Conservation (phyloP, 1,284 basidiomycete species). For the Xerocomus nothofagi region DNA sequence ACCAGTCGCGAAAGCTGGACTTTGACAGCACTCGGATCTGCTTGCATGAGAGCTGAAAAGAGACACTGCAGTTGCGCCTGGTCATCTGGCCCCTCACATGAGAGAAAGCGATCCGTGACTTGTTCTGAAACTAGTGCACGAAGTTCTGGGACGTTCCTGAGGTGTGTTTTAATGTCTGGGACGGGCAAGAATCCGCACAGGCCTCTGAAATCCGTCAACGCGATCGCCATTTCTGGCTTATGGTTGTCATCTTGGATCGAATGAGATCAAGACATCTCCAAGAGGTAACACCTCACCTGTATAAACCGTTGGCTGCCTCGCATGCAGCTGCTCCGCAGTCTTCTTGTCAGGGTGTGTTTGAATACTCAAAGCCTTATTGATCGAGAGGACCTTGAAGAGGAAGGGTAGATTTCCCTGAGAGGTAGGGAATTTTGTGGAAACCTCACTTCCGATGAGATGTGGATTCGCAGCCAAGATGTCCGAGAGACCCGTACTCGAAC, state of each 20-base stretch:
- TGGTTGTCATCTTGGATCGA: constrained; percentile 73
- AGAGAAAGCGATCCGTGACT: constrained; percentile 52
- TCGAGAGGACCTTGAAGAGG: constrained; percentile 92
- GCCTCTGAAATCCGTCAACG: constrained; percentile 87
- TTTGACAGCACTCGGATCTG: constrained; percentile 53
- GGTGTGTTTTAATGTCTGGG: constrained; percentile 63
- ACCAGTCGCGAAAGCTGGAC: constrained; percentile 61
- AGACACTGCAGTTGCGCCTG: constrained; percentile 52
- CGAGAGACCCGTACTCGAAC: constrained; percentile 50
- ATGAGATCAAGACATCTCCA: constrained; percentile 7
- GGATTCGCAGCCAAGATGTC: constrained; percentile 66
- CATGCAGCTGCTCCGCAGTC: constrained; percentile 79
- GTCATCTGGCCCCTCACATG: constrained; percentile 44
- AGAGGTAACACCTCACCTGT: constrained; percentile 60
- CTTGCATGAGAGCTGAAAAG: constrained; percentile 85
- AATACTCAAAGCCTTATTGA: constrained; percentile 93
- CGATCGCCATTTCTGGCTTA: constrained; percentile 98
- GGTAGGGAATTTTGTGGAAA: constrained; percentile 63
- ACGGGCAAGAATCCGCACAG: constrained; percentile 92
- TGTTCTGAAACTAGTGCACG: constrained; percentile 63
- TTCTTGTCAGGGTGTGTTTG: constrained; percentile 97
- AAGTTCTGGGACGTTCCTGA: constrained; percentile 79
- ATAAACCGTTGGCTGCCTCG: constrained; percentile 80
- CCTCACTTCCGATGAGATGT: constrained; percentile 65
- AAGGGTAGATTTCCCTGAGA: constrained; percentile 81